Base-by-base conservation (phyloP, 2,329 filamentous ascomycete genomes). In the Ophiosphaerella herpotricha region DNA sequence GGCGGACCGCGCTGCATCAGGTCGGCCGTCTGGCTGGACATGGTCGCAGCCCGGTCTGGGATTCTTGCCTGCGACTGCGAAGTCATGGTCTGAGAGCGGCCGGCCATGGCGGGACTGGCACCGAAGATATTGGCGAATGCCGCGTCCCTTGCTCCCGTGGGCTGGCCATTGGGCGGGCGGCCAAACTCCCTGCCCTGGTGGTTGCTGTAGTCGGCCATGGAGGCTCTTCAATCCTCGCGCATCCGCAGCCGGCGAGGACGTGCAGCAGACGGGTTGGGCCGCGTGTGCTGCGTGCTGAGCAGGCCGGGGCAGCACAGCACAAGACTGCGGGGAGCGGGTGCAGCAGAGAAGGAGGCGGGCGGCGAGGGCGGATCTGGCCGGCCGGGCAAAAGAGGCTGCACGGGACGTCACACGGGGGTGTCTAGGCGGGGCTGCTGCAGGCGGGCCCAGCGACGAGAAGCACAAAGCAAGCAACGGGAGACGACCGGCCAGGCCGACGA, bases 111-210 rank as follows among this genome's bases (percentile, higher is more conserved):
- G 39, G 91, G 91, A 58, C 90, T 91, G 58, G 90, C 86, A 63
- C 93, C 94, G 73, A 97, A 99, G 71, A 97, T 97, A 77, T 93
- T 93, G 60, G 89, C 91, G 75, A 95, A 99, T 60, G 93, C 94
- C 62, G 91, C 90, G 84, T 99, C 92, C 77, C 94, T 88, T 76
- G 94, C 90, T 53, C 80, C 62, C 35, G 81, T 77, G 44, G 80
- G 73, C 68, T 79, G 78, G 54, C 78, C 81, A 70, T 83, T 75
- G 74, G 51, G 71, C 71, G 54, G 78, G 71, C 82, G 77, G 58
- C 72, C 72, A 74, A 84, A 80, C 67, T 82, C 80, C 71, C 84
- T 80, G 64, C 83, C 82, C 71, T 84, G 81, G 68, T 85, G 84
- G 60, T 80, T 74, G 69, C 81, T 77, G 75, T 86, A 83, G 71